These are phyloP conservation scores for Mortierella sp. DNA, from an alignment of 371 early-diverging fungal genomes.

Conservation along the genomic window DNA sequence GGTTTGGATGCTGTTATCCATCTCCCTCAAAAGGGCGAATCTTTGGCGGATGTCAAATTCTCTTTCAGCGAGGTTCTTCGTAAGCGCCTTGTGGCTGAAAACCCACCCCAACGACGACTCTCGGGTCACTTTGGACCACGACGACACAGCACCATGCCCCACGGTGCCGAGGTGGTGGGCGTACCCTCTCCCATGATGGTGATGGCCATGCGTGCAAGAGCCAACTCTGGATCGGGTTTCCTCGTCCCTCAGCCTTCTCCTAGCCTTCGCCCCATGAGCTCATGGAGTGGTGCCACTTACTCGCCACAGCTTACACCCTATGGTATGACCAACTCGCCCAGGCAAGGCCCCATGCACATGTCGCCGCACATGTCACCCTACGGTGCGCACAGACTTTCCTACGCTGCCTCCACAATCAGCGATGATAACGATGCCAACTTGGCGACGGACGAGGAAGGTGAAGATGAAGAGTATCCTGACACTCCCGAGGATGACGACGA, in stretches of 20 bases:
- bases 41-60: constrained; percentile 51
- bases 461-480: constrained; percentile 52
- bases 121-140: constrained; percentile 12
- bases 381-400: constrained; percentile 14
- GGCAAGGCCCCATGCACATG: constrained; percentile 35
- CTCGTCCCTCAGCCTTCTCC: constrained; percentile 45
- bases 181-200: constrained; percentile 44
- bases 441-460: constrained; percentile 49
- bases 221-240: constrained; percentile 42
- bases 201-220: constrained; percentile 52
- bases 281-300: constrained; percentile 25
- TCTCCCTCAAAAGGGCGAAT: constrained; percentile 44
- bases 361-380: constrained; percentile 33
- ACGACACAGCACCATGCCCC: constrained; percentile 23
- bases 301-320: constrained; percentile 41
- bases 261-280: constrained; percentile 32
- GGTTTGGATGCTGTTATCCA: constrained; percentile 49
- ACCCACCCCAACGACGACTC: constrained; percentile 24
- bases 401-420: constrained; percentile 44
- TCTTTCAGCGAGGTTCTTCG: constrained; percentile 47
- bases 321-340: constrained; percentile 19
- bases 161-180: constrained; percentile 15
- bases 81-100: constrained; percentile 46
- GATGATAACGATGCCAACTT: constrained; percentile 52
- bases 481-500: constrained; percentile 45